phyloP scores from a whole-genome alignment of 176 grass and related monocot species.

The Lolium rigidum region DNA sequence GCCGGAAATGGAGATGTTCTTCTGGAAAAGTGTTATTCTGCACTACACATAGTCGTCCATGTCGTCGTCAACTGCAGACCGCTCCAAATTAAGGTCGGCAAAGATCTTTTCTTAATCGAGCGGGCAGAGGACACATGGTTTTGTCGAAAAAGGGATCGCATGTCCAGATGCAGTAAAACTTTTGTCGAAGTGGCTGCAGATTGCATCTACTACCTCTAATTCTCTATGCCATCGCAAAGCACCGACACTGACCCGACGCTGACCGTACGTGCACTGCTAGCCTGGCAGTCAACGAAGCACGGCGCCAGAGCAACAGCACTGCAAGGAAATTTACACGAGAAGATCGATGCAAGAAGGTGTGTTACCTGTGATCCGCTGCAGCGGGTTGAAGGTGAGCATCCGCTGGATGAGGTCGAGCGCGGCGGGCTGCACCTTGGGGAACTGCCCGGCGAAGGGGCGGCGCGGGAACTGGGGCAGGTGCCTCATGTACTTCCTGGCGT shows the following conservation, averaged over 20 bases:
- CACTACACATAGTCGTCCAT: not conserved
- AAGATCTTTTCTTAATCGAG: not conserved
- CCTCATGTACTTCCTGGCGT: constrained; percentile 79
- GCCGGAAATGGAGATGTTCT: not conserved
- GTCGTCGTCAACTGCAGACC: not conserved
- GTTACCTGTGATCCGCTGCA: constrained; percentile 86
- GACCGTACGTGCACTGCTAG: not conserved
- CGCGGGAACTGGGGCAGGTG: constrained; percentile 75
- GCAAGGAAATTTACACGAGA: constrained; percentile 18
- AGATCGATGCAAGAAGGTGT: not conserved
- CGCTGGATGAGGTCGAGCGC: constrained; percentile 83
- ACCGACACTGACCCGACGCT: constrained; percentile 5
- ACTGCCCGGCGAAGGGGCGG: constrained; percentile 54
- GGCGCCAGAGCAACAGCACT: too few relatives aligned
- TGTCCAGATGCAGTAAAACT: constrained; percentile 11
- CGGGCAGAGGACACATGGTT: not conserved
- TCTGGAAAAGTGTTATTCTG: constrained; percentile 4
- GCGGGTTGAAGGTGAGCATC: constrained; percentile 97
- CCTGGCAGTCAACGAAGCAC: constrained; percentile 25
- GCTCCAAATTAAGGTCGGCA: constrained; percentile 28
- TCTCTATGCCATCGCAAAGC: not conserved
- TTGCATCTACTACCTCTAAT: not conserved
- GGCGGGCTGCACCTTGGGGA: constrained; percentile 66
- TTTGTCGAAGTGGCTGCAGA: not conserved
- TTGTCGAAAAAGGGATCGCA: not conserved